Conservation (phyloP, 305 asterid species). For the Ajuga reptans region DNA sequence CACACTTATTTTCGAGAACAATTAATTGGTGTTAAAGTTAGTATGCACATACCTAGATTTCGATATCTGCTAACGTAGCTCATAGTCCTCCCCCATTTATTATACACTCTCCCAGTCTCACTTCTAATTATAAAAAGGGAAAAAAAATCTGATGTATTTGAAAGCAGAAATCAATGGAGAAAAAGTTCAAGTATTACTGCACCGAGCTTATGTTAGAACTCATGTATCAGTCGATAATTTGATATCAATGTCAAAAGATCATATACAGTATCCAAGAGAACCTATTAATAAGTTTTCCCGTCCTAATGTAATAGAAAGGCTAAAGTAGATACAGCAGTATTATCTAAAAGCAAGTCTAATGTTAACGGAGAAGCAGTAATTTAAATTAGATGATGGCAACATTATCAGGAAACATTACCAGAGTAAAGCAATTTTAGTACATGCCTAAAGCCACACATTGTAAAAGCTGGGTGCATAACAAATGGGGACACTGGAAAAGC, state of each 20-base stretch:
- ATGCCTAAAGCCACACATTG: neutral
- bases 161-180: neutral
- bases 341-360: neutral
- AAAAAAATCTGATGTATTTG: neutral
- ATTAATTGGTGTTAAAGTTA: neutral
- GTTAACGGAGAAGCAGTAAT: neutral
- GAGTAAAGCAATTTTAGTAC: neutral
- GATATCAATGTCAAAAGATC: neutral
- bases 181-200: neutral
- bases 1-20: neutral
- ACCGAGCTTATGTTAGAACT: neutral
- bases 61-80: neutral
- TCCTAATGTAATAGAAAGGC: neutral
- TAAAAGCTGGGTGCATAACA: neutral
- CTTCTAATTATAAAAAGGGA: neutral
- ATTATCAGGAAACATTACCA: slow-evolving; percentile 3
- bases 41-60: neutral
- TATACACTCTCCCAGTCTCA: neutral
- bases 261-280: neutral
- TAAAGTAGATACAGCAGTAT: neutral
- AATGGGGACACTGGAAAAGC: neutral
- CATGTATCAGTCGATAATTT: neutral
- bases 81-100: neutral
- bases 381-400: neutral
- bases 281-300: neutral